These are phyloP conservation scores for Chalciporus pseudorubinellus DNA, from an alignment of 768 basidiomycete genomes.

Conservation along the genomic window DNA sequence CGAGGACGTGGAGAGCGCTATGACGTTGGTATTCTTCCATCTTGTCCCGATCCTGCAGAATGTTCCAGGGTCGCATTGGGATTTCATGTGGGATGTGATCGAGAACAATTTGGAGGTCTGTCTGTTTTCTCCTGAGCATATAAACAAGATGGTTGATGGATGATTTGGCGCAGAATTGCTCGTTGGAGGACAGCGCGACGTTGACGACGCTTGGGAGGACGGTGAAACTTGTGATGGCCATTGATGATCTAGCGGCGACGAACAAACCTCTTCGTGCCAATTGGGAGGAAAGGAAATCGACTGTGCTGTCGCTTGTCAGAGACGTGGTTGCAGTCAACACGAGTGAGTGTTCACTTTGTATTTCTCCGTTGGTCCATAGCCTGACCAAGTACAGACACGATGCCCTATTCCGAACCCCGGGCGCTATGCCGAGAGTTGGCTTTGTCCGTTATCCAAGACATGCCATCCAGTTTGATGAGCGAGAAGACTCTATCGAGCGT, in stretches of 20 bases:
- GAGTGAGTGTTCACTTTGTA: conserved; percentile 39
- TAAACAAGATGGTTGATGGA: neutral
- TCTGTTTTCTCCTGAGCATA: neutral
- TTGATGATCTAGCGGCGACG: conserved; percentile 67
- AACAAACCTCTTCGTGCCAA: conserved; percentile 71
- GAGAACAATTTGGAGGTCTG: conserved; percentile 86
- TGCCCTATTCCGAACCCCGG: conserved; percentile 51
- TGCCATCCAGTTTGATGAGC: conserved; percentile 61
- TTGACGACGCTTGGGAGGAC: conserved; percentile 69
- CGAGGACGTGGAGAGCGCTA: conserved; percentile 75
- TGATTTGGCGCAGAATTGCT: conserved; percentile 48
- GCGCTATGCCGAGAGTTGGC: conserved; percentile 66
- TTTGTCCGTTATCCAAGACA: conserved; percentile 62
- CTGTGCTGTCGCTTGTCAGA: conserved; percentile 56
- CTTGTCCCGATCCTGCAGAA: conserved; percentile 88
- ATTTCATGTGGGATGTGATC: conserved; percentile 83
- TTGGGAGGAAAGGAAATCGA: conserved; percentile 60
- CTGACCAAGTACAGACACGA: conserved; percentile 6
- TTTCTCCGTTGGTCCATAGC: neutral
- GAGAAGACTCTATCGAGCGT: conserved; percentile 66
- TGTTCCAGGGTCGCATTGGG: conserved; percentile 88
- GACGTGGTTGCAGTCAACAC: conserved; percentile 54
- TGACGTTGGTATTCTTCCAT: conserved; percentile 70
- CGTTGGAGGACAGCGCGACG: conserved; percentile 54
- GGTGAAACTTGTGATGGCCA: conserved; percentile 57